phyloP scores from a whole-genome alignment of 78 protist genomes.

The Salpingoeca rosetta region DNA sequence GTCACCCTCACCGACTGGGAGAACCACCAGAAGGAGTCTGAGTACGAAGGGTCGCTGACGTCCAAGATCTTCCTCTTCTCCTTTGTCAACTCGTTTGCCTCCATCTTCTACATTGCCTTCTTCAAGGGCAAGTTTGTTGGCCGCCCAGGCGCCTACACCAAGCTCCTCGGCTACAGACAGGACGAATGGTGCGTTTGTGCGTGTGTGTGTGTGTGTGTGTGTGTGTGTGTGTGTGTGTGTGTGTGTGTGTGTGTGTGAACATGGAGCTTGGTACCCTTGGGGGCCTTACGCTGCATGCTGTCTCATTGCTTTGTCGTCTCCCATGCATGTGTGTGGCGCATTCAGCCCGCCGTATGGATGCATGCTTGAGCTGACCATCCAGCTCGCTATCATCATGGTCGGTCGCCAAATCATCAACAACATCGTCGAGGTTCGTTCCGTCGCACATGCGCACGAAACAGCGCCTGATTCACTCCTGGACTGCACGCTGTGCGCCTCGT shows the following conservation, averaged over 20 bases:
- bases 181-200: too few relatives aligned
- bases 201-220: too few relatives aligned
- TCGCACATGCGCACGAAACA: too few relatives aligned
- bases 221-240: too few relatives aligned
- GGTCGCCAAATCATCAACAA: constrained; percentile 8
- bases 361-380: constrained; percentile 37
- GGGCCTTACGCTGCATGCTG: too few relatives aligned
- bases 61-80: constrained; percentile 54
- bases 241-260: too few relatives aligned
- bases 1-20: constrained; percentile 39
- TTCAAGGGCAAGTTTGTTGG: constrained; percentile 15
- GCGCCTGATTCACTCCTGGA: too few relatives aligned
- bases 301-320: too few relatives aligned
- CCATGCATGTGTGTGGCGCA: too few relatives aligned
- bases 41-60: constrained; percentile 23
- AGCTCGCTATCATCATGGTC: constrained; percentile 27
- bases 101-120: constrained; percentile 64
- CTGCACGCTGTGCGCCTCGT: too few relatives aligned
- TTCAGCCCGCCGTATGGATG: constrained; percentile 28
- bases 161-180: neutral
- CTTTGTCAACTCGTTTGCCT: constrained; percentile 55
- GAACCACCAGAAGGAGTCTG: constrained; percentile 46
- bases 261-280: too few relatives aligned
- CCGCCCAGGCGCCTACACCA: neutral
- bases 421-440: constrained; percentile 1